Percentiles rank a stretch among this genome's conserved stretches.
Evolutionary conservation across 2,329 filamentous ascomycete species (phyloP).

Genomic region (Fusarium vanettenii): DNA sequence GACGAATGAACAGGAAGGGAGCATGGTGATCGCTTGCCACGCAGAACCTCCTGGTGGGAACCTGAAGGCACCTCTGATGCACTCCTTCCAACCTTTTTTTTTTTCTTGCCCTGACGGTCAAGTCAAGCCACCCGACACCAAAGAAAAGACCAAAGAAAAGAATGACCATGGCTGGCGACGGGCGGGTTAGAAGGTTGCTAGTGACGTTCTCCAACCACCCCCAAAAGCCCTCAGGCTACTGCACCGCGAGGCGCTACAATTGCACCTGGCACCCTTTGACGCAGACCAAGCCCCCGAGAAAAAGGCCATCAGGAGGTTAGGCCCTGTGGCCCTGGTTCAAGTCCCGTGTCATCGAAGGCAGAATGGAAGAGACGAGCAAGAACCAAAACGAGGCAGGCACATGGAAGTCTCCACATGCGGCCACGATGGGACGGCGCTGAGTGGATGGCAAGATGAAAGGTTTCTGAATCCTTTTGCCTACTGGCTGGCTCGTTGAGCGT

Average conservation of each 20-base stretch:
- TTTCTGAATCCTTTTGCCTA: background rate
- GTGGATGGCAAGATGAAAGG: slow-evolving; percentile 3
- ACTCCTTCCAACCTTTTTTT: background rate
- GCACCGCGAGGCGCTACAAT: background rate
- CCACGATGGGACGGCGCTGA: background rate
- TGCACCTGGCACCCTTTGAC: slow-evolving; percentile 5
- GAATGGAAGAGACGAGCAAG: background rate
- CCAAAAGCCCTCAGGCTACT: slow-evolving; percentile 10
- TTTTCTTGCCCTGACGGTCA: slow-evolving; percentile 4
- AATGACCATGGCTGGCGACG: slow-evolving; percentile 32
- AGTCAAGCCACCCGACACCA: slow-evolving; percentile 20
- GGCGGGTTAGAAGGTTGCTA: slow-evolving; percentile 3
- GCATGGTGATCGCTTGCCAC: slow-evolving; percentile 24
- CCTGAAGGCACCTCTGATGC: slow-evolving; percentile 5
- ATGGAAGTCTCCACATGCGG: background rate
- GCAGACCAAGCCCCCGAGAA: slow-evolving; percentile 4
- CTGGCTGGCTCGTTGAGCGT: background rate
- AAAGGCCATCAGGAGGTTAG: slow-evolving; percentile 13
- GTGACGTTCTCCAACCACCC: slow-evolving; percentile 38
- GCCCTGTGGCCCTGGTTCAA: slow-evolving; percentile 4
- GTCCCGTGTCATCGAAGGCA: slow-evolving; percentile 7
- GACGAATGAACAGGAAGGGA: slow-evolving; percentile 22
- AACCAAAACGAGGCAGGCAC: slow-evolving; percentile 9
- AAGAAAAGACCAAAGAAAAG: slow-evolving; percentile 13
- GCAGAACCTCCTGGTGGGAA: slow-evolving; percentile 20